Percentiles rank a stretch among this genome's conserved stretches.
Conservation (phyloP, 495 filamentous ascomycete species). For the Terfezia boudieri region DNA sequence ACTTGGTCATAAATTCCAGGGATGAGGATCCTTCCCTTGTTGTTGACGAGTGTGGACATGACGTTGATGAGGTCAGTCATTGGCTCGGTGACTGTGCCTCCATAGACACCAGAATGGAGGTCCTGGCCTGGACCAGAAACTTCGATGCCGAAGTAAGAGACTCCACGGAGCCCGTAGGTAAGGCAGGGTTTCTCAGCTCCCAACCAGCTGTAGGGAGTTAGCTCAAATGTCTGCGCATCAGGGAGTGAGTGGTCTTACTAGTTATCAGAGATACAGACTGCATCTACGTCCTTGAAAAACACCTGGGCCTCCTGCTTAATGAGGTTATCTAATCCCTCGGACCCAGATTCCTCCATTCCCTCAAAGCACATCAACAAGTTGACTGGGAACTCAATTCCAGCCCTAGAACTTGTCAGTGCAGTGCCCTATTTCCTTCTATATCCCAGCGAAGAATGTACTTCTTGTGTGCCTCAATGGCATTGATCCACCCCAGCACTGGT, state of each 20-base stretch:
- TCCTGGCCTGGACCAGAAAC: slow-evolving; percentile 79
- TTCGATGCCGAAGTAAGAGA: slow-evolving; percentile 85
- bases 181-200: slow-evolving; percentile 94
- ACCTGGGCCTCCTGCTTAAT: slow-evolving; percentile 71
- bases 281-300: slow-evolving; percentile 86
- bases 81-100: slow-evolving; percentile 84
- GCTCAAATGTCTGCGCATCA: background rate
- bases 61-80: slow-evolving; percentile 88
- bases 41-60: slow-evolving; percentile 62
- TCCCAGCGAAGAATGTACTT: slow-evolving; percentile 22
- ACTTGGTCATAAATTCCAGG: slow-evolving; percentile 80
- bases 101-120: slow-evolving; percentile 89
- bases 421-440: no score
- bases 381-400: slow-evolving; percentile 82
- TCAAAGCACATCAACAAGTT: slow-evolving; percentile 99
- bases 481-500: slow-evolving; percentile 90
- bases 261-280: slow-evolving; percentile 97
- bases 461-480: slow-evolving; percentile 91
- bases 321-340: slow-evolving; percentile 86
- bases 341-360: slow-evolving; percentile 99
- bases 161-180: slow-evolving; percentile 92
- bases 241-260: slow-evolving; percentile 26
- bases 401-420: slow-evolving; percentile 15
- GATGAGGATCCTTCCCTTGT: slow-evolving; percentile 72
- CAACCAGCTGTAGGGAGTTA: slow-evolving; percentile 40